Base-by-base conservation (phyloP, 1,284 basidiomycete genomes). In the Somion occarium region DNA sequence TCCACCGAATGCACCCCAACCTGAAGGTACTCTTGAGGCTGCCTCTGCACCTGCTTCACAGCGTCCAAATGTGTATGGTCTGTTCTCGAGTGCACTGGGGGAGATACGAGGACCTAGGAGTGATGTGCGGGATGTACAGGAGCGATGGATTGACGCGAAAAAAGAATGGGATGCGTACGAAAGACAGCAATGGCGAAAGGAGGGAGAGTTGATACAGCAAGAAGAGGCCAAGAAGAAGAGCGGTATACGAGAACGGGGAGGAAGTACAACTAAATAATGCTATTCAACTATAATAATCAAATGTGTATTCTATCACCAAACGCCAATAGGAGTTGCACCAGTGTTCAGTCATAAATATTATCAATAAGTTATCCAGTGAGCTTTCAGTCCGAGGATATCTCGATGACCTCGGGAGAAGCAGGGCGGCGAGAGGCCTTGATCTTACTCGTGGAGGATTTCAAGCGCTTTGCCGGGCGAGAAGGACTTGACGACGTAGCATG, bases 141-240 rank as follows among this genome's bases (percentile, higher is more conserved):
- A 96, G 64, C 74, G 93, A 38, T 96, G 91, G 91, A 69, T 93
- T 19, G 89, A 93, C 59, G 81, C 83, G 4, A 77, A 74, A 53
- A 87, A 90, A 30, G 79, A 80, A 46, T 94, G 83, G 69, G 91
- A 94, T 65, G 85, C 81, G 38, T 85, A 73, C 58, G 91, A 97
- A 69, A 81, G 74, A 62, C 74, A 57, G 55, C 76, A 85, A 58
- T 90, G 88, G 87, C 71, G 81, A 52, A 72, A 71, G 39, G 87
- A 90, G 63, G 88, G 75, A 0, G 68, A 76, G 50, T 49, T 66
- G 13, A 60, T 70, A 12, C 62, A 69, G 44, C 63, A 65, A 25
- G 65, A 67, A 42, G 42, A 19, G 47, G 45, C 12, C 19, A 47
- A 45, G 38, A 50, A 20, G 27, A 44, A 50, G 27, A 44, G 26